Conservation (phyloP, 2,329 filamentous ascomycete species). For the Esteya vermicola region DNA sequence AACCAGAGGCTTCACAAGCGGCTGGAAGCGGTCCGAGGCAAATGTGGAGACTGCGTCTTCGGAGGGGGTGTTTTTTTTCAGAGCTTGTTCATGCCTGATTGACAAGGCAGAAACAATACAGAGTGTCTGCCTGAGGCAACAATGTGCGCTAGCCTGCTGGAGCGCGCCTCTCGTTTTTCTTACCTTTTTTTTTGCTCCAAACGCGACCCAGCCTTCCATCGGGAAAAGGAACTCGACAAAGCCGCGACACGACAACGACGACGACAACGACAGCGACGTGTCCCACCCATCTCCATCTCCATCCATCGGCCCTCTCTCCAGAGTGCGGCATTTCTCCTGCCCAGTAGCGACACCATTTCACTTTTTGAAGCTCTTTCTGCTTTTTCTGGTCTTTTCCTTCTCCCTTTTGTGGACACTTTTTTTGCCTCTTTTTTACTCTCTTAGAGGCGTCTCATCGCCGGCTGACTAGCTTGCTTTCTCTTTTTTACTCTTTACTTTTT, state of each 20-base stretch:
- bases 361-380: neutral
- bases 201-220: constrained; percentile 5
- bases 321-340: no score
- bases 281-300: constrained; percentile 1
- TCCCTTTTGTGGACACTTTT: neutral
- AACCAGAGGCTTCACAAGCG: constrained; percentile 10
- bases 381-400: neutral
- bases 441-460: no score
- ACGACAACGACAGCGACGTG: no score
- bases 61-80: neutral
- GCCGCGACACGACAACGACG: no score
- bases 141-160: no score
- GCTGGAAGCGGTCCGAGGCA: constrained; percentile 25
- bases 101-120: neutral
- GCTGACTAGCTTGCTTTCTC: no score
- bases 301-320: neutral
- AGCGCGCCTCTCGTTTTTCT: constrained; percentile 1
- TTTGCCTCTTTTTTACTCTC: neutral
- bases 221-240: no score
- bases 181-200: constrained; percentile 4
- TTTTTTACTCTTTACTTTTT: neutral
- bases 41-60: neutral
- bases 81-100: no score
- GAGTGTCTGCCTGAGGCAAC: neutral
- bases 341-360: no score